Evolutionary conservation across 2,329 filamentous ascomycete species (phyloP), one percentile per base, ranked within the genome.

Genomic region (Cladosporium phlei): DNA sequence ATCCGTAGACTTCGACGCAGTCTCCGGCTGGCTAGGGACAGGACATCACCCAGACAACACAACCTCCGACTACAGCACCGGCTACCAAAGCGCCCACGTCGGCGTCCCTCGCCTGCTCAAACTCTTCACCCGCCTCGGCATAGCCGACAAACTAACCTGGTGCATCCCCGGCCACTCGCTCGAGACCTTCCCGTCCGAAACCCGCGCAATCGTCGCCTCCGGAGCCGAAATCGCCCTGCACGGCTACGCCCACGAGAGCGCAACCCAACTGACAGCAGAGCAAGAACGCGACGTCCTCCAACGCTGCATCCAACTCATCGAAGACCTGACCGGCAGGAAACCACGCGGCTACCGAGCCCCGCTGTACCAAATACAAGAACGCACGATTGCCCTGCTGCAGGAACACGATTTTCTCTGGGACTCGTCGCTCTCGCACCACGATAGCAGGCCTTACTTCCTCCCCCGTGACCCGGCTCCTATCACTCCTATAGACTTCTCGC

Each of bases 1-100:
- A 12, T 69, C 68, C 2, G 60, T 72, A 5, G 77, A 80, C 56
- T 75, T 80, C 47, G 78, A 82, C 51, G 78, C 78, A 10, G 71
- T 82, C 2, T 78, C 76, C 1, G 78, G 78, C 40, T 82, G 76
- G 69, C 67, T 81, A 3, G 79, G 79, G 12, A 81, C 78, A 4
- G 77, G 76, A 44, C 65, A 68, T 22, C 69, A 71, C 45, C 68
- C 72, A 3, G 69, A 71, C 44, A 80, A 80, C 56, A 72, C 70
- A 38, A 71, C 79, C 10, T 68, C 77, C 14, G 77, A 81, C 59
- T 79, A 77, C 58, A 74, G 69, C 14, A 64, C 72, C 3, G 77
- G 77, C 7, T 75, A 78, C 58, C 78, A 80, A 60, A 71, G 72
- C 34, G 78, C 72, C 1, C 68, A 72, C 46, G 75, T 79, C n/a